Evolutionary conservation across 2,329 filamentous ascomycete species (phyloP), one percentile per base, ranked within the genome.

Genomic region (Clonostachys rosea): DNA sequence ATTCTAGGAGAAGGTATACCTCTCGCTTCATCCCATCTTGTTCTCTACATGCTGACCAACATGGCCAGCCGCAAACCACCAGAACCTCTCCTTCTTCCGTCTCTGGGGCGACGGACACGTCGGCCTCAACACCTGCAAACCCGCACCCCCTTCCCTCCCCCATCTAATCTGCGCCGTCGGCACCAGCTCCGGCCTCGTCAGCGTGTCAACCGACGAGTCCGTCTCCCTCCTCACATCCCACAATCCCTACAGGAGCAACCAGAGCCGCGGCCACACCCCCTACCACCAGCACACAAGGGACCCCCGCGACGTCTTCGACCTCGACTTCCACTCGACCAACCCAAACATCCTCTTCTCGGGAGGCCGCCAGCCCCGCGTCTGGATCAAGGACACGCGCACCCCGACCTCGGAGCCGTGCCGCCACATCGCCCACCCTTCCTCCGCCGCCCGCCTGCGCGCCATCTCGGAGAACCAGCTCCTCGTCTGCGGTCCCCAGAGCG

Each of bases 391-490:
- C 53, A 49, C 70, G 40, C 73, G 78, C 35, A 51, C 60, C 2
- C 59, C 66, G 16, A 17, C 1, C 52, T 60, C 35, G 49, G 24
- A 30, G 8, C 24, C 24, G 24, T 30, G 24, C 9, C 24, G 9
- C 24, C 24, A 2, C 57, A 53, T 13, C 66, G 73, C 47, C 54
- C 59, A 6, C 10, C 14, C 14, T 4, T 71, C 67, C 44, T 55
- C 71, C 17, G 68, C 79, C 43, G 67, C 76, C 0, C 76, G 80
- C 48, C 58, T 84, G 34, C 69, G 68, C 34, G 70, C 73, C 45
- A 54, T 82, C 3, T 70, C 73, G 43, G 59, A 63, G 8, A 62
- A 79, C 53, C 72, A 76, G 41, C 63, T 83, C 17, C 63, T 85
- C 3, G 74, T 75, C 5, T 73, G 78, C 0, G 79, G 80, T 2